phyloP scores from a whole-genome alignment of 2,329 filamentous ascomycete species.

The Triangularia setosa region DNA sequence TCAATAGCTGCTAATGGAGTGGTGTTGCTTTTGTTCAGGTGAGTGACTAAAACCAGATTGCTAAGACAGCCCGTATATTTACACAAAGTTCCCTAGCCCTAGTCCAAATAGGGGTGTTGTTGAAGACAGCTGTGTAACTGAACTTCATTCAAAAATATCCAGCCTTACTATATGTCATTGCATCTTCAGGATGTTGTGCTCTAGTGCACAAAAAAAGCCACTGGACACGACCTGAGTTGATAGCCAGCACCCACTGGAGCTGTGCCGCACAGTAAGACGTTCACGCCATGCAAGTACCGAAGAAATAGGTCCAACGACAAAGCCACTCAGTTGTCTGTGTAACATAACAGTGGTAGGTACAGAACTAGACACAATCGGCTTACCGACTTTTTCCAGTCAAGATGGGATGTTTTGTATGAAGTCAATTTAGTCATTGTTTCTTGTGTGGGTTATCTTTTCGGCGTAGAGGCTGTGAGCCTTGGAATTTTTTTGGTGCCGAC shows the following conservation, averaged over 20 bases:
- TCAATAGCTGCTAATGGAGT: background rate
- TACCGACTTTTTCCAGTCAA: no score
- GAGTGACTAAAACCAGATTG: background rate
- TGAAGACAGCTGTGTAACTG: background rate
- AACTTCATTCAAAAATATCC: background rate
- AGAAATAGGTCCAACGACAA: background rate
- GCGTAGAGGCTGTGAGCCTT: no score
- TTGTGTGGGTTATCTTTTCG: no score
- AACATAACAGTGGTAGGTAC: background rate
- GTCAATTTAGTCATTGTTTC: no score
- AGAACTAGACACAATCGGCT: no score
- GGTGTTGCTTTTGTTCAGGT: background rate
- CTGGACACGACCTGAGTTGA: background rate
- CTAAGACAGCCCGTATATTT: background rate
- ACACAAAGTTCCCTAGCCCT: background rate
- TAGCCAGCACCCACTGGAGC: background rate
- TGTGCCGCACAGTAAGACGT: background rate
- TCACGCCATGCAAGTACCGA: background rate
- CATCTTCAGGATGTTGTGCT: background rate
- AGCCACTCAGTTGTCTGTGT: background rate
- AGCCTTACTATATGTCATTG: background rate
- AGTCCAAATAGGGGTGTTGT: background rate
- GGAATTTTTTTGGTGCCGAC: no score
- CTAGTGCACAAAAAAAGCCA: background rate
- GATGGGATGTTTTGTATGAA: no score